phyloP scores from a whole-genome alignment of 495 filamentous ascomycete genomes.

The Trichocladium antarcticum region DNA sequence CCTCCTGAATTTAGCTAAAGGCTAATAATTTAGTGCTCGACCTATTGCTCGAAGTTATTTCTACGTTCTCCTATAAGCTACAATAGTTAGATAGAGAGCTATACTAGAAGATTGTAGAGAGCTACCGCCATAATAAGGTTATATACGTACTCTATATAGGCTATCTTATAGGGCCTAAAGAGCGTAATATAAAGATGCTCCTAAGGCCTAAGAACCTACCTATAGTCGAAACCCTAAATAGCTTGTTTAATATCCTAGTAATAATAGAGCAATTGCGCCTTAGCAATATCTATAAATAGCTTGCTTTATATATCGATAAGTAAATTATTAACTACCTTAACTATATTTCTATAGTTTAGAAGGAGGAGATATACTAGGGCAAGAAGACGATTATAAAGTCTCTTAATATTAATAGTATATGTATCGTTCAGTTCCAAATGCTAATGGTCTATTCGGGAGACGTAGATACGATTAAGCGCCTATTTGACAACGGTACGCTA shows the following conservation, averaged over 20 bases:
- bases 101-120: slow-evolving; percentile 4
- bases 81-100: slow-evolving; percentile 4
- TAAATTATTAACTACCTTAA: slow-evolving; percentile 1
- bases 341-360: slow-evolving; percentile 3
- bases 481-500: slow-evolving; percentile 9
- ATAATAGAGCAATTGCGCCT: slow-evolving; percentile 3
- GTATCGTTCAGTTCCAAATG: slow-evolving; percentile 8
- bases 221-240: slow-evolving; percentile 1
- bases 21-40: slow-evolving; percentile 2
- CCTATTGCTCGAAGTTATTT: slow-evolving; percentile 3
- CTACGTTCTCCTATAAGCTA: slow-evolving; percentile 1
- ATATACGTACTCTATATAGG: slow-evolving; percentile 1
- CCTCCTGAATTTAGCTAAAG: background rate
- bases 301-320: slow-evolving; percentile 1
- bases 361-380: background rate
- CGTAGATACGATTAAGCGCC: slow-evolving; percentile 8
- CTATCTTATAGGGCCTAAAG: slow-evolving; percentile 1
- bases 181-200: slow-evolving; percentile 3
- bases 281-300: slow-evolving; percentile 2
- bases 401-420: slow-evolving; percentile 8
- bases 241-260: background rate
- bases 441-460: slow-evolving; percentile 6
- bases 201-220: slow-evolving; percentile 1
- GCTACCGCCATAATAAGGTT: slow-evolving; percentile 1
- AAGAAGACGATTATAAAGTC: slow-evolving; percentile 2